Conservation (phyloP, 2,329 filamentous ascomycete genomes). For the Cercospora janseana region DNA sequence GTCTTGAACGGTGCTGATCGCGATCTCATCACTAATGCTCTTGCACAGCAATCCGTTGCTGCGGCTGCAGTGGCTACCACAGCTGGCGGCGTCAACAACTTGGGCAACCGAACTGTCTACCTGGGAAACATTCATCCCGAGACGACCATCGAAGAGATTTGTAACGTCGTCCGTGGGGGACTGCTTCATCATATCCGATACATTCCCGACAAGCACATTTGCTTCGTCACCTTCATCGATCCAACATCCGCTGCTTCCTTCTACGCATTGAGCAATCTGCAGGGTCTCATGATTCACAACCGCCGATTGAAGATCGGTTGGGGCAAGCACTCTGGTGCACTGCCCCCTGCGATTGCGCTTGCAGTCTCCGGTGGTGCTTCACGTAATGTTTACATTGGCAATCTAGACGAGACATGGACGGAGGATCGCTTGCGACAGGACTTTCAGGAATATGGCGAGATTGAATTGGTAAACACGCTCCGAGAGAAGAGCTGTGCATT, state of each 20-base stretch:
- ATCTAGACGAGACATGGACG: conserved; percentile 94
- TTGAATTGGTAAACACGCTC: conserved; percentile 93
- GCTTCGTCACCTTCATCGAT: conserved; percentile 99
- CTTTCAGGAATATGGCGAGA: conserved; percentile 96
- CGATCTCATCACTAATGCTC: conserved; percentile 90
- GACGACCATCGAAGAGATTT: conserved; percentile 98
- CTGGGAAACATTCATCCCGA: conserved; percentile 98
- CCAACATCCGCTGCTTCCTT: conserved; percentile 96
- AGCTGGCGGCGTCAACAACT: conserved; percentile 92
- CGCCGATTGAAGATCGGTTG: conserved; percentile 96
- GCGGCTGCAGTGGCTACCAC: conserved; percentile 95
- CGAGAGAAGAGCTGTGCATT: conserved; percentile 99
- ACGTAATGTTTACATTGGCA: conserved; percentile 97
- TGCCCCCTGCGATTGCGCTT: conserved; percentile 91
- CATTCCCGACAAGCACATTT: conserved; percentile 99
- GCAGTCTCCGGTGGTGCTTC: conserved; percentile 95
- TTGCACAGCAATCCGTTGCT: conserved; percentile 96
- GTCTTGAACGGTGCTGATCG: conserved; percentile 94
- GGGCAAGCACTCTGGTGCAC: conserved; percentile 97
- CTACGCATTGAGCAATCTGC: conserved; percentile 94
- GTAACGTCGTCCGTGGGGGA: conserved; percentile 94
- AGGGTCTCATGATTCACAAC: conserved; percentile 99
- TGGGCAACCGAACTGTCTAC: conserved; percentile 96
- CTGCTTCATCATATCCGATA: conserved; percentile 97
- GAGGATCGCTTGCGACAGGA: conserved; percentile 94